Evolutionary conservation across 768 basidiomycete species (phyloP).

Genomic region (Crepidotus variabilis): DNA sequence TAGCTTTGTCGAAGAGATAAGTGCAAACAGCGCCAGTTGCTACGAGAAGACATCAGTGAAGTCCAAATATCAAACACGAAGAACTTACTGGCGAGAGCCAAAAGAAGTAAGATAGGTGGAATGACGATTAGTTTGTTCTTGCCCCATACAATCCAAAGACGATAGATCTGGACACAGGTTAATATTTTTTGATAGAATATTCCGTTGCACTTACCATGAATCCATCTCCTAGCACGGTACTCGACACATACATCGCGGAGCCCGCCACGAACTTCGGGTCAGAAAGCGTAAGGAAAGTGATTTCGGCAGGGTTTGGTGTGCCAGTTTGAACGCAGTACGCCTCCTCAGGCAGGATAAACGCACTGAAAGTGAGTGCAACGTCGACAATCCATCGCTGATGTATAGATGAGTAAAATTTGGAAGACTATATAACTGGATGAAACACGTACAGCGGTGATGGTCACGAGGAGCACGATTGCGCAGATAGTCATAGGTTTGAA

Average conservation of each 20-base stretch:
- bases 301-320: constrained; percentile 7
- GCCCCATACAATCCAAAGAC: constrained; percentile 10
- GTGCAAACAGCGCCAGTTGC: constrained; percentile 14
- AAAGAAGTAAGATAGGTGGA: constrained; percentile 6
- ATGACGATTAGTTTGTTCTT: constrained; percentile 7
- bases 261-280: constrained; percentile 7
- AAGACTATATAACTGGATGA: neutral
- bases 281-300: constrained; percentile 9
- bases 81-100: constrained; percentile 8
- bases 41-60: neutral
- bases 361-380: constrained; percentile 7
- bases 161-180: constrained; percentile 6
- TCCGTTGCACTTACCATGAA: constrained; percentile 10
- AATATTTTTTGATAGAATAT: neutral
- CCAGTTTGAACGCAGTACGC: constrained; percentile 2
- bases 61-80: neutral
- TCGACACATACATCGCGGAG: constrained; percentile 7
- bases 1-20: constrained; percentile 16
- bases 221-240: constrained; percentile 9
- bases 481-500: constrained; percentile 18
- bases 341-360: constrained; percentile 7
- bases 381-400: constrained; percentile 12
- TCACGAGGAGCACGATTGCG: constrained; percentile 14
- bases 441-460: constrained; percentile 15
- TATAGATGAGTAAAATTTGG: neutral